Conservation (phyloP, 306 rosid species). For the Dryas alaskensis region DNA sequence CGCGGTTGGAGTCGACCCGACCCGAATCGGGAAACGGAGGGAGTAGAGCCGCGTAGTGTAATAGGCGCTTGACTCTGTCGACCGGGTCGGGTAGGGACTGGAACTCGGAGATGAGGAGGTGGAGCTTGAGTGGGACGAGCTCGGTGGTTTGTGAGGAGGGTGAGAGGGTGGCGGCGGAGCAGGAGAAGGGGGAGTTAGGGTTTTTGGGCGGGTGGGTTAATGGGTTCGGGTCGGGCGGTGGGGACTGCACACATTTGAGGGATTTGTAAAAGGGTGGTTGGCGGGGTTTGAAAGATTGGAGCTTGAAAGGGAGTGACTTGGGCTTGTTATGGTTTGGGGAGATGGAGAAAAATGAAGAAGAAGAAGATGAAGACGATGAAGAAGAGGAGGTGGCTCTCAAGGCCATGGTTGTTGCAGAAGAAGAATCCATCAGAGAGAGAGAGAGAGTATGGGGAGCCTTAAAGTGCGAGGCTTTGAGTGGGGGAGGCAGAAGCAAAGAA, state of each 20-base stretch:
- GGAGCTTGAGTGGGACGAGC: constrained; percentile 45
- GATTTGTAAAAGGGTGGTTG: constrained; percentile 32
- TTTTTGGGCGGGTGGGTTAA: constrained; percentile 19
- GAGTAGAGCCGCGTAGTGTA: constrained; percentile 49
- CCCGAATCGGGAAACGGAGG: constrained; percentile 38
- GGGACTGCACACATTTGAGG: constrained; percentile 40
- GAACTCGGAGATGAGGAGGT: constrained; percentile 52
- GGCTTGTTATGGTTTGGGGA: constrained; percentile 17
- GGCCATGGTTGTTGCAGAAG: constrained; percentile 47
- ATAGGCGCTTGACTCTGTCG: constrained; percentile 62
- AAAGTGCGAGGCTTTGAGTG: constrained; percentile 15
- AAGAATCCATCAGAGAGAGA: constrained; percentile 33
- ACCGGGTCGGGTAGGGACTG: constrained; percentile 48
- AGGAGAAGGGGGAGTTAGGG: constrained; percentile 32
- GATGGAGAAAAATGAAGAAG: constrained; percentile 34
- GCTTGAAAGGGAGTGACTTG: constrained; percentile 16
- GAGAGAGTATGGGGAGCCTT: neutral
- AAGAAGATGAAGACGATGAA: constrained; percentile 31
- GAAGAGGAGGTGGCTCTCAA: constrained; percentile 25
- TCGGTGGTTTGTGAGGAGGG: constrained; percentile 36
- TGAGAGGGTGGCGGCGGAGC: constrained; percentile 45
- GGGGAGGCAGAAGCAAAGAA: neutral
- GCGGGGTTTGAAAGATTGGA: constrained; percentile 23
- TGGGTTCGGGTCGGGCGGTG: constrained; percentile 15
- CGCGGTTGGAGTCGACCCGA: constrained; percentile 67